Percentiles rank a stretch among this genome's conserved stretches.
phyloP scores from a whole-genome alignment of 2,329 filamentous ascomycete genomes.

The Verruconis gallopava region DNA sequence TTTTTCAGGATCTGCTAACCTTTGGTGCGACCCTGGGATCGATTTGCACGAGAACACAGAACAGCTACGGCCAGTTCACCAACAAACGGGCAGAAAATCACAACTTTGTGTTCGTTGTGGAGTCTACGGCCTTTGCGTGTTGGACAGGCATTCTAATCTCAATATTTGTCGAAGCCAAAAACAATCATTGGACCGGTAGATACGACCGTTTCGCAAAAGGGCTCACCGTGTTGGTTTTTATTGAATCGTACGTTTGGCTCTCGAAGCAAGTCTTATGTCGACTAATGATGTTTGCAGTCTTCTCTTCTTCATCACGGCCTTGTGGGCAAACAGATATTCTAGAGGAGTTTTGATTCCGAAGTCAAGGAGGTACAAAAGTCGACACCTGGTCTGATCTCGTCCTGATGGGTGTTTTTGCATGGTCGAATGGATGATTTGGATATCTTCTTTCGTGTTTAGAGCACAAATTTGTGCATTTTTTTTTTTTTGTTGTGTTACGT shows the following conservation, averaged over 20 bases:
- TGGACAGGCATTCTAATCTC: neutral
- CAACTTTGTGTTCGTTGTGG: slow-evolving; percentile 3
- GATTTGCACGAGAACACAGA: neutral
- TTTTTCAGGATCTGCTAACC: neutral
- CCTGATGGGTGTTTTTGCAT: no score
- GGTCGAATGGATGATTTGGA: no score
- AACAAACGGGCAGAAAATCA: neutral
- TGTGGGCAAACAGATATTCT: neutral
- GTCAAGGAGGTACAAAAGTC: neutral
- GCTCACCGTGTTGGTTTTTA: slow-evolving; percentile 1
- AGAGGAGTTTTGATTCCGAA: neutral
- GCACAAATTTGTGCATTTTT: no score
- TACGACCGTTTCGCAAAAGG: slow-evolving; percentile 2
- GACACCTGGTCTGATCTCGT: neutral
- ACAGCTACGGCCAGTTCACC: slow-evolving; percentile 1
- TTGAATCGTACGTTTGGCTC: slow-evolving; percentile 2
- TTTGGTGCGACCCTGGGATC: neutral
- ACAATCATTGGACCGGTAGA: neutral
- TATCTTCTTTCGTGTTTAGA: no score
- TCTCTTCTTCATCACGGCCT: neutral
- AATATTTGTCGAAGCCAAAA: neutral
- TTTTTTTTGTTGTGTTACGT: no score
- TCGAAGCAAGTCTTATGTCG: neutral
- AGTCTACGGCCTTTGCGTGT: neutral
- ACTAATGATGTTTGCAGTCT: neutral